These are phyloP conservation scores for Gigaspora rosea DNA, from an alignment of 192 early-diverging fungal species.

Conservation along the genomic window DNA sequence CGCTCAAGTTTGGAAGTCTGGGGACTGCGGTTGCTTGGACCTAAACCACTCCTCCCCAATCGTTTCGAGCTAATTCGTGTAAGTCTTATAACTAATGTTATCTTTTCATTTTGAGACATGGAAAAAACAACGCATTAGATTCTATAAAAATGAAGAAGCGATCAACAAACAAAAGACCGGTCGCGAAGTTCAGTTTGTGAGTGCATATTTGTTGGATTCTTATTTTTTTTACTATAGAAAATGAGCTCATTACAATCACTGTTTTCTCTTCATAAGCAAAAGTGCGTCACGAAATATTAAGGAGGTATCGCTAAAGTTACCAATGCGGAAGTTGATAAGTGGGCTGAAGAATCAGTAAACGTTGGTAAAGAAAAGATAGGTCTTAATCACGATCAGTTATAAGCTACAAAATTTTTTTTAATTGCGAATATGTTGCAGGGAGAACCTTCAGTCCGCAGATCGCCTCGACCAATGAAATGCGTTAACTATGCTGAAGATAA, in stretches of 20 bases:
- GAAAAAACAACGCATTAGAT: constrained; percentile 23
- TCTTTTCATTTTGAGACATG: constrained; percentile 28
- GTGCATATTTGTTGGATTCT: constrained; percentile 28
- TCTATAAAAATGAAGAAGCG: constrained; percentile 16
- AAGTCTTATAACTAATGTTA: constrained; percentile 19
- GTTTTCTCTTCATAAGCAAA: constrained; percentile 31
- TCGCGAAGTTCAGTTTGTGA: constrained; percentile 27
- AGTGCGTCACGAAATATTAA: constrained; percentile 28
- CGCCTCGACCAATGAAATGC: constrained; percentile 18
- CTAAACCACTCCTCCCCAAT: constrained; percentile 31
- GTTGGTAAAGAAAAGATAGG: constrained; percentile 21
- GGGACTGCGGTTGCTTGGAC: constrained; percentile 27
- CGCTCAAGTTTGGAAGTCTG: constrained; percentile 36
- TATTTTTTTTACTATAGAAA: constrained; percentile 21
- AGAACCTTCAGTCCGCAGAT: constrained; percentile 21
- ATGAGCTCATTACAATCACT: constrained; percentile 24
- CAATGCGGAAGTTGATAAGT: constrained; percentile 27
- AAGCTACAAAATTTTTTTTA: no score
- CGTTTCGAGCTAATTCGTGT: constrained; percentile 19
- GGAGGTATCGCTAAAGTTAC: constrained; percentile 25
- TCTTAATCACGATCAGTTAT: no score
- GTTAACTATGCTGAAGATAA: constrained; percentile 17
- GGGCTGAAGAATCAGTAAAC: constrained; percentile 27
- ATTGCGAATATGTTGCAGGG: no score
- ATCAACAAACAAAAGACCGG: constrained; percentile 13